Percentiles rank a stretch among this genome's conserved stretches.
Conservation (phyloP, 2,329 filamentous ascomycete genomes). For the Xylariomycetidae sp. region DNA sequence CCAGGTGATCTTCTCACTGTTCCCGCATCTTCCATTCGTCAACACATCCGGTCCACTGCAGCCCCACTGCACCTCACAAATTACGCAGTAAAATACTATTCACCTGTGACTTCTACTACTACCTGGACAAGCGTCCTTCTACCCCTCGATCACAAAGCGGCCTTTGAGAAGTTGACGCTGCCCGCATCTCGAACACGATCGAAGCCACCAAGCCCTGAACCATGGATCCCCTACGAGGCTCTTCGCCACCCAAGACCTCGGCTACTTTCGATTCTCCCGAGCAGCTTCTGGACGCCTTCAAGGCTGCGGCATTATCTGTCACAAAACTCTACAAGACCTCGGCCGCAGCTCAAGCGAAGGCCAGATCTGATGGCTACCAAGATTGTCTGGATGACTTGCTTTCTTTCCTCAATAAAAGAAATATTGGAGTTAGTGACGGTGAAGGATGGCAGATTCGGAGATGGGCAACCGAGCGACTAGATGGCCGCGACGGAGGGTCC, state of each 20-base stretch:
- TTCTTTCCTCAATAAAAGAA: constrained; percentile 76
- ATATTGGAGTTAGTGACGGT: constrained; percentile 72
- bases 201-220: constrained; percentile 4
- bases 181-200: too few relatives aligned
- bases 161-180: too few relatives aligned
- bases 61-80: too few relatives aligned
- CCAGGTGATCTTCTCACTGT: too few relatives aligned
- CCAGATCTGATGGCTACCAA: constrained; percentile 80
- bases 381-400: constrained; percentile 89
- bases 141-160: too few relatives aligned
- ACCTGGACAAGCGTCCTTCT: too few relatives aligned
- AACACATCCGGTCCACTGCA: too few relatives aligned
- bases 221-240: constrained; percentile 25
- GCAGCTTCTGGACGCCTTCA: constrained; percentile 82
- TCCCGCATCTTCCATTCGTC: too few relatives aligned
- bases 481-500: constrained; percentile 53
- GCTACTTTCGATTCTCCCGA: constrained; percentile 46
- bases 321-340: constrained; percentile 96
- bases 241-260: constrained; percentile 26
- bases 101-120: too few relatives aligned
- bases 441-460: constrained; percentile 62
- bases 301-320: constrained; percentile 84
- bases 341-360: constrained; percentile 68
- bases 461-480: constrained; percentile 66
- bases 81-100: too few relatives aligned